Base-by-base conservation (phyloP, 768 basidiomycete species). In the Suillus plorans region DNA sequence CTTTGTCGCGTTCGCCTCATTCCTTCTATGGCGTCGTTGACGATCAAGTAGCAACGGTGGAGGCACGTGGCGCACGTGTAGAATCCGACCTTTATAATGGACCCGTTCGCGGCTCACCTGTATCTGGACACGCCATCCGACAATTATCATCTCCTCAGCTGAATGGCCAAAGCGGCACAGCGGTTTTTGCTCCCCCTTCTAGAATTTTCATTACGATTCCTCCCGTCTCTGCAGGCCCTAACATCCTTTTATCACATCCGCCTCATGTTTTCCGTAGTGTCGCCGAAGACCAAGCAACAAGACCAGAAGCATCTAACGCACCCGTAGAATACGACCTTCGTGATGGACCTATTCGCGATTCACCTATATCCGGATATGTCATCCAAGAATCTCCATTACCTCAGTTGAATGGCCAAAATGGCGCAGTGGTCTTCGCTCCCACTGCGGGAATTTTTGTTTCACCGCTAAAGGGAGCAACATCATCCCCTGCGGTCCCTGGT, bases 361-460 rank as follows among this genome's bases (percentile, higher is more conserved):
- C 55, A 34, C 56, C 55, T 25, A 8, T 62, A 22, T 63, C 60
- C 52, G 34, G 39, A 47, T 34, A 60, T 61, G 57, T 12, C 25
- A 7, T 13, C 18, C 57, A 41, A 59, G 41, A 31, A 20, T 42
- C 28, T 6, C 10, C 58, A 22, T 41, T 39, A 41, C 58, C 10
- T 28, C 39, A 31, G 10, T 41, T 41, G 22, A 42, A 59, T 59
- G 41, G 10, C 25, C 58, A 59, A 59, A 20, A 25, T 6, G 18
- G 18, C 18, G 16, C 57, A 28, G 36, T 18, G 18, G 10, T 44
- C 5, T 73, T 74, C 34, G 69, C 72, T 8, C 71, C 73, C 8
- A 69, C 70, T 25, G 67, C 70, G 9, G 74, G 70, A 2, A 57
- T 69, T 42, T 69, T 68, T 41, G 58, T 79, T 63, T 79, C 77